phyloP scores from a whole-genome alignment of 768 basidiomycete genomes.

The Cystofilobasidium ferigula region DNA sequence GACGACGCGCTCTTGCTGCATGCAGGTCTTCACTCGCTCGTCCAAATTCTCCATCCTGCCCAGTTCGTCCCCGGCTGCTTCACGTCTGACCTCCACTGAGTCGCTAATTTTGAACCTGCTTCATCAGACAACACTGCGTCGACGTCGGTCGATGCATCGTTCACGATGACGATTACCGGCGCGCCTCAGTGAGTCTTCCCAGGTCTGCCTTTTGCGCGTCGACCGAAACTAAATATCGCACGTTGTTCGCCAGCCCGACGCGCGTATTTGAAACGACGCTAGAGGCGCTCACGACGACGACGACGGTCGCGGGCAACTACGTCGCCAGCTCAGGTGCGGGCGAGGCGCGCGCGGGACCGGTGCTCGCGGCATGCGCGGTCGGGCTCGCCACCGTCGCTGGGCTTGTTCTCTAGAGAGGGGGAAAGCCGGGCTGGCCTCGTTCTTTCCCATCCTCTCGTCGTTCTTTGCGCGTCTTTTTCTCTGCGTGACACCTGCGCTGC shows the following conservation, averaged over 20 bases:
- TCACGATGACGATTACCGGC: constrained; percentile 27
- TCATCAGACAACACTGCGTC: constrained; percentile 22
- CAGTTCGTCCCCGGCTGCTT: constrained; percentile 5
- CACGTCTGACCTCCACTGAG: background rate
- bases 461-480: no score
- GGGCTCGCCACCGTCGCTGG: no score
- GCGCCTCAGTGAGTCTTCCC: constrained; percentile 10
- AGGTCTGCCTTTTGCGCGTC: background rate
- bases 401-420: no score
- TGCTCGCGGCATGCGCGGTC: background rate
- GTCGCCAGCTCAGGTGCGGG: background rate
- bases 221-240: no score
- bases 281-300: constrained; percentile 12
- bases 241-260: background rate
- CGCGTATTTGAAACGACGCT: constrained; percentile 25
- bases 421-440: no score
- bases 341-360: background rate
- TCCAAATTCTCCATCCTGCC: constrained; percentile 24
- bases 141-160: constrained; percentile 10
- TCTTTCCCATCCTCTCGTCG: no score
- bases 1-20: background rate
- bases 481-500: no score
- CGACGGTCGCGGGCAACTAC: background rate
- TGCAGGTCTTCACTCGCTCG: constrained; percentile 18
- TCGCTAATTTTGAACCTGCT: background rate